These are phyloP conservation scores for Stellera chamaejasme DNA, from an alignment of 345 rosid genomes.

Conservation along the genomic window DNA sequence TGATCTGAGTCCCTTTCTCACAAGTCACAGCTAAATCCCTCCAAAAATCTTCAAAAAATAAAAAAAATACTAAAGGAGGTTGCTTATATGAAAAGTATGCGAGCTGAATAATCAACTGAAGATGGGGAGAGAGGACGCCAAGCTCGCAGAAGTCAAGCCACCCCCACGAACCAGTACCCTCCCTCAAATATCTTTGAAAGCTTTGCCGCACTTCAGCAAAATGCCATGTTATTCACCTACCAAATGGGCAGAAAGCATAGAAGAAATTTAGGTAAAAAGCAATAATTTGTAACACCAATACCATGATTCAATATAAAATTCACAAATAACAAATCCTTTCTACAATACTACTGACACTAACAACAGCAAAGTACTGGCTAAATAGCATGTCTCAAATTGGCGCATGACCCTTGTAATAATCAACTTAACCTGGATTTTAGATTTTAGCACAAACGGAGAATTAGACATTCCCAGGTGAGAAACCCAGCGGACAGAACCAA, in stretches of 20 bases:
- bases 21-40: slow-evolving; percentile 11
- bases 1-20: slow-evolving; percentile 24
- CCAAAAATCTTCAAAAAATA: slow-evolving; percentile 9
- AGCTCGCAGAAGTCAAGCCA: slow-evolving; percentile 43
- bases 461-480: background rate
- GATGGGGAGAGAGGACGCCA: slow-evolving; percentile 39
- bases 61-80: slow-evolving; percentile 9
- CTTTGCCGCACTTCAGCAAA: slow-evolving; percentile 10
- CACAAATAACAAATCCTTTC: background rate
- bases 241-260: slow-evolving; percentile 7
- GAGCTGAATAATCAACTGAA: background rate
- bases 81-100: slow-evolving; percentile 7
- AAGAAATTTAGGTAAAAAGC: slow-evolving; percentile 3
- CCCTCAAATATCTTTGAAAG: slow-evolving; percentile 21
- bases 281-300: slow-evolving; percentile 11
- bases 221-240: slow-evolving; percentile 27
- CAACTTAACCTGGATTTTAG: too few species aligned
- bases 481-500: slow-evolving; percentile 2
- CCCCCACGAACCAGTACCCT: slow-evolving; percentile 51
- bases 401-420: too few species aligned
- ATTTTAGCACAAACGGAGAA: too few species aligned
- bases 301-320: slow-evolving; percentile 2
- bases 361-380: too few species aligned
- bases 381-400: too few species aligned
- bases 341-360: slow-evolving; percentile 1